Evolutionary conservation across 2,329 filamentous ascomycete species (phyloP), one percentile per base, ranked within the genome.

Genomic region (Furcasterigmium sp.): DNA sequence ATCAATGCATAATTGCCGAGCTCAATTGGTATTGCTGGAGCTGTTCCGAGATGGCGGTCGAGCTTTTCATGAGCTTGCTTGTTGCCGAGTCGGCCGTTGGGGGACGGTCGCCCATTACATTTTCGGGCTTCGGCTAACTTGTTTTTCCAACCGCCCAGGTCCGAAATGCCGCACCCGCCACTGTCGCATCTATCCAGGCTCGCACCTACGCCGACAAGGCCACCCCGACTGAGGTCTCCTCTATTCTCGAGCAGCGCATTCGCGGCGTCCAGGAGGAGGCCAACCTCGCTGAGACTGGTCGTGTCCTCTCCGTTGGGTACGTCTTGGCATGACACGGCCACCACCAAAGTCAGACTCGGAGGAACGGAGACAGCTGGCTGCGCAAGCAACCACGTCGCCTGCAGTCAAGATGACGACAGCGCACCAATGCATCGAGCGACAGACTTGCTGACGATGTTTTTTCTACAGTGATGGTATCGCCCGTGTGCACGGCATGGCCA

Each of bases 401-500:
- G 7, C 23, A 45, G 40, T 42, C 46, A 43, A 42, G 47, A 46
- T 29, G 47, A 39, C 37, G 25, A 41, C 19, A 18, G 44, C 34
- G 43, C 29, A 30, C 18, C 43, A 18, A 19, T 19, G 20, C n/a
- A 14, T 15, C 21, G 6, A 39, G 29, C 30, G 14, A 34, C 11
- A 38, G 38, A 42, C 26, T n/a, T 46, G 46, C 48, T 50, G 39
- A 50, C 44, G 46, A 44, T 21, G 10, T 35, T 34, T 21, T 35
- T 32, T 14, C 20, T 38, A 49, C 17, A 97, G 93, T 93, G 93
- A 98, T 79, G 93, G 93, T 95, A 98, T 98, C 68, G 93, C 93
- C 70, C 91, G 93, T 91, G 91, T 98, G 61, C 91, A 98, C 75
- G 93, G 93, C 69, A 91, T 98, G 89, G 88, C 83, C 87, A 98